Evolutionary conservation across 768 basidiomycete species (phyloP).

Genomic region (Albatrellus ellisii): DNA sequence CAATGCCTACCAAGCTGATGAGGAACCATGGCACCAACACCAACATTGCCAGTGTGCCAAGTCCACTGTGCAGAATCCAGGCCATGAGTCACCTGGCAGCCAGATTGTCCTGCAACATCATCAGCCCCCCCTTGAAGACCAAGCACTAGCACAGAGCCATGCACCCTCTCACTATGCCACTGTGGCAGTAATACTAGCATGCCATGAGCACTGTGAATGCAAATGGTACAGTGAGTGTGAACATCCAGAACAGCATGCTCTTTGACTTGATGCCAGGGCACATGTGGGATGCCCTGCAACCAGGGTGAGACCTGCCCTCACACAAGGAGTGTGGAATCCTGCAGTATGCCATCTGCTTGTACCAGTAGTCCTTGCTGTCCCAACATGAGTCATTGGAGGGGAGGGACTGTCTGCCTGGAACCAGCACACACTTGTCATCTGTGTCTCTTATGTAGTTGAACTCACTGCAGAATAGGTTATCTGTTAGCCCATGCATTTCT

Average conservation of each 20-base stretch:
- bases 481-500: no score
- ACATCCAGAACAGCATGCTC: slow-evolving; percentile 74
- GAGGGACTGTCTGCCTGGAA: slow-evolving; percentile 52
- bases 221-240: slow-evolving; percentile 65
- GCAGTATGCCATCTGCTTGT: slow-evolving; percentile 83
- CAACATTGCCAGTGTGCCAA: slow-evolving; percentile 51
- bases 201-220: slow-evolving; percentile 61
- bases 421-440: slow-evolving; percentile 64
- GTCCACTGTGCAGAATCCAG: slow-evolving; percentile 26
- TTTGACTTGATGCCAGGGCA: slow-evolving; percentile 77
- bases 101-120: slow-evolving; percentile 54
- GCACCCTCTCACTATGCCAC: slow-evolving; percentile 62
- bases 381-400: slow-evolving; percentile 49
- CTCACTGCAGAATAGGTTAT: no score
- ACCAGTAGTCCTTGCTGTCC: slow-evolving; percentile 70
- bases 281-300: slow-evolving; percentile 56
- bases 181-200: slow-evolving; percentile 70
- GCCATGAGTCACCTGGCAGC: slow-evolving; percentile 39
- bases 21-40: slow-evolving; percentile 88
- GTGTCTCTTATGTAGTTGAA: slow-evolving; percentile 76
- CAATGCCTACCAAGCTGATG: slow-evolving; percentile 64
- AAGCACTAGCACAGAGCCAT: slow-evolving; percentile 1
- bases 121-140: slow-evolving; percentile 9
- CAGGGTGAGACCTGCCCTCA: slow-evolving; percentile 60
- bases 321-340: slow-evolving; percentile 85